phyloP scores from a whole-genome alignment of 495 filamentous ascomycete species.

The Podospora pseudopauciseta region DNA sequence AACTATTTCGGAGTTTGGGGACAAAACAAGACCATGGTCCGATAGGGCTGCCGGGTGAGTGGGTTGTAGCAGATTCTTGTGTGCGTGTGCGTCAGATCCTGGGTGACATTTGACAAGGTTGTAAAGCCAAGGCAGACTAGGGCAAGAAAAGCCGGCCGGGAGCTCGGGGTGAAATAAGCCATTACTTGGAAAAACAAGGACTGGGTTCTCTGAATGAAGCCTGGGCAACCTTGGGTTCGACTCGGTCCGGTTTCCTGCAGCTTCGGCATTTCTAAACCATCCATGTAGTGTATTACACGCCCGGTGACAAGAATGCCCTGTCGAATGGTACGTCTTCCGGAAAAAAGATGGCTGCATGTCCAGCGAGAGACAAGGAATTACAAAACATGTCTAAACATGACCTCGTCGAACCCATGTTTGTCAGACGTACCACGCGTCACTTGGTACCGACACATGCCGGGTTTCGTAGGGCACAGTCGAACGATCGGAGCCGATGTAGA shows the following conservation, averaged over 20 bases:
- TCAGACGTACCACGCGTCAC: neutral
- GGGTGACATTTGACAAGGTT: neutral
- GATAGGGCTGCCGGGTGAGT: neutral
- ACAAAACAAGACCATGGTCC: neutral
- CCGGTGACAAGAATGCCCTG: neutral
- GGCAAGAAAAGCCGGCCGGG: neutral
- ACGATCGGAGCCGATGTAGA: neutral
- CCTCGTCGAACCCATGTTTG: neutral
- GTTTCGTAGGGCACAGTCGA: neutral
- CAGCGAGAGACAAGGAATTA: neutral
- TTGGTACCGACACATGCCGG: neutral
- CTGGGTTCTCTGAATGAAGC: neutral
- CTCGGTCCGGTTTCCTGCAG: neutral
- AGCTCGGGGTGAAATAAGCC: neutral
- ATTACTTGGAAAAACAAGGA: neutral
- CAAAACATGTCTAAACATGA: neutral
- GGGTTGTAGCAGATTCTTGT: neutral
- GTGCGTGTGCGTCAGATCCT: neutral
- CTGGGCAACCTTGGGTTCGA: neutral
- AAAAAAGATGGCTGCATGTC: neutral
- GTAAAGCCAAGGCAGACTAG: neutral
- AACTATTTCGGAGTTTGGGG: neutral
- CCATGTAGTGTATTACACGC: neutral
- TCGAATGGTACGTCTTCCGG: neutral
- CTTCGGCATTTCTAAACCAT: neutral